Conservation (phyloP, 2,329 filamentous ascomycete species). For the Beauveria scarabaeidicola region DNA sequence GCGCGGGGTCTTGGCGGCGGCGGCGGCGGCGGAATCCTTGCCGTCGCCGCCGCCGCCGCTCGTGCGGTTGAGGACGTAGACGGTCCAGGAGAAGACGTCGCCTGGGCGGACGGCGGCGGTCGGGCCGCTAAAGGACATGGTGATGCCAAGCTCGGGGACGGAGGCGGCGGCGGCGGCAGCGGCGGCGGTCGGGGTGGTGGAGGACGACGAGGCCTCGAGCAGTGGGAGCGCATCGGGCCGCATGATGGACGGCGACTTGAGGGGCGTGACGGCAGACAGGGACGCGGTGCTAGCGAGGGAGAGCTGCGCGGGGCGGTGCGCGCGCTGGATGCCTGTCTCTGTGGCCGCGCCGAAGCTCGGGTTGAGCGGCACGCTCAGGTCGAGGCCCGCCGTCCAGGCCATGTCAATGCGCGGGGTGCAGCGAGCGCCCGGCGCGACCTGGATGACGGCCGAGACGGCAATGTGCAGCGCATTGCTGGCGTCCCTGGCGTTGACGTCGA, state of each 20-base stretch:
- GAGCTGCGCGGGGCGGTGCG: slow-evolving; percentile 55
- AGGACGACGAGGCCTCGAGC: slow-evolving; percentile 39
- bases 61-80: slow-evolving; percentile 69
- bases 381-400: slow-evolving; percentile 59
- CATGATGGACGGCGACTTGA: slow-evolving; percentile 47
- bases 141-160: slow-evolving; percentile 58
- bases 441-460: slow-evolving; percentile 50
- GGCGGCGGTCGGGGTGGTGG: slow-evolving; percentile 20
- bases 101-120: slow-evolving; percentile 48
- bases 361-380: slow-evolving; percentile 60
- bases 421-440: slow-evolving; percentile 39
- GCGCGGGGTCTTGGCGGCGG: slow-evolving; percentile 36
- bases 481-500: slow-evolving; percentile 37
- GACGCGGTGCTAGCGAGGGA: slow-evolving; percentile 44
- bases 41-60: slow-evolving; percentile 30
- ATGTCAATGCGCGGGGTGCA: slow-evolving; percentile 57
- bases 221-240: slow-evolving; percentile 53
- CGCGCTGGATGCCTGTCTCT: slow-evolving; percentile 47
- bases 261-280: slow-evolving; percentile 42
- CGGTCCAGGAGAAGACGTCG: slow-evolving; percentile 61
- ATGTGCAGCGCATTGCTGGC: slow-evolving; percentile 48
- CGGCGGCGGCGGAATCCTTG: slow-evolving; percentile 21
- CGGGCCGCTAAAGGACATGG: slow-evolving; percentile 64
- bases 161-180: slow-evolving; percentile 32
- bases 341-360: slow-evolving; percentile 49